These are phyloP conservation scores for Venturia nashicola DNA, from an alignment of 2,329 filamentous ascomycete genomes.

Conservation along the genomic window DNA sequence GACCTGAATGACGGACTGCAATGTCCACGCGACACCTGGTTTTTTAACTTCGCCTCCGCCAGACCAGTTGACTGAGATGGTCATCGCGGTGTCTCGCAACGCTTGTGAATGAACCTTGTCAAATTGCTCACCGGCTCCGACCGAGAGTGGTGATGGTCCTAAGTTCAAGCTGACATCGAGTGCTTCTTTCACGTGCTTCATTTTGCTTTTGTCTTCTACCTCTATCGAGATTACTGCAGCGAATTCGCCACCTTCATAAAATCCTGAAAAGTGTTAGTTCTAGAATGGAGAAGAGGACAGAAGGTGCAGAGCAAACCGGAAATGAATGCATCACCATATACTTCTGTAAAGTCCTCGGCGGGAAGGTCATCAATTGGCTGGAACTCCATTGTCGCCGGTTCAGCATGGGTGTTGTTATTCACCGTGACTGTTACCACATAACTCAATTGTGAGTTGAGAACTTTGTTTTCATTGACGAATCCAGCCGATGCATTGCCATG, in stretches of 20 bases:
- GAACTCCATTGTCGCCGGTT: slow-evolving; percentile 16
- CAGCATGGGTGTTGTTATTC: slow-evolving; percentile 16
- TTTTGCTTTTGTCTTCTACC: slow-evolving; percentile 20
- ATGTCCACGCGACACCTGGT: slow-evolving; percentile 20
- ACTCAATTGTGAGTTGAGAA: slow-evolving; percentile 20
- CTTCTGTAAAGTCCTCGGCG: slow-evolving; percentile 20
- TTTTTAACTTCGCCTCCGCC: slow-evolving; percentile 23
- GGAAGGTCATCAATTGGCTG: slow-evolving; percentile 18
- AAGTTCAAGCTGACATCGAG: slow-evolving; percentile 20
- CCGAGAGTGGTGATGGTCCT: slow-evolving; percentile 16
- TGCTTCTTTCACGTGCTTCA: slow-evolving; percentile 21
- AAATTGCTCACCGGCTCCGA: slow-evolving; percentile 17
- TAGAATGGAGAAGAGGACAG: neutral
- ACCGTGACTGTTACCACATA: slow-evolving; percentile 20
- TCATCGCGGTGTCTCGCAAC: slow-evolving; percentile 20
- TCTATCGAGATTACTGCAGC: slow-evolving; percentile 23
- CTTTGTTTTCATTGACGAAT: slow-evolving; percentile 21
- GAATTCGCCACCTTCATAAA: slow-evolving; percentile 22
- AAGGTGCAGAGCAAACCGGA: slow-evolving; percentile 12
- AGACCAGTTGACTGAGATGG: slow-evolving; percentile 22
- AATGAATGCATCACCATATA: slow-evolving; percentile 22
- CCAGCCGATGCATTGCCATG: slow-evolving; percentile 15
- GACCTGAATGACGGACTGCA: slow-evolving; percentile 19
- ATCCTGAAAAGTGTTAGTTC: slow-evolving; percentile 8
- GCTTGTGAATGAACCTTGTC: slow-evolving; percentile 16